Evolutionary conservation across 2,329 filamentous ascomycete genomes (phyloP), one percentile per base, ranked within the genome.

Genomic region (Fusarium subglutinans): DNA sequence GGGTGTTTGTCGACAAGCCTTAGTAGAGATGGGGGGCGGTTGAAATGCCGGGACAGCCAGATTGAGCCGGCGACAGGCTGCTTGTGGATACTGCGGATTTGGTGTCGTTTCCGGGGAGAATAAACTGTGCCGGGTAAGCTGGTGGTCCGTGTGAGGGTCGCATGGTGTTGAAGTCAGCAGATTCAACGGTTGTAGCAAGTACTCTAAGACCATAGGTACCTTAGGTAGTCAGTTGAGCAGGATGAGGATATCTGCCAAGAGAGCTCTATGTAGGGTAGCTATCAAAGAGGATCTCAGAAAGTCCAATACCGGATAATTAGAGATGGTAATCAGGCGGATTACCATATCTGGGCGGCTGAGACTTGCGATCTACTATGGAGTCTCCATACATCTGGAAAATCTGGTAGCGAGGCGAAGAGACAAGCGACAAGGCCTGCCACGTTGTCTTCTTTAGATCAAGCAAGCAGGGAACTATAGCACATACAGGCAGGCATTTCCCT

Each of bases 141-240:
- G 51, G 61, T 62, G 47, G 37, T 41, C 38, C 30, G 48, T 55
- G 61, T 51, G 54, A 72, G 69, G 72, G 71, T 77, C 71, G 73
- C 75, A 77, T 76, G 58, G 70, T 50, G 33, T 73, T 59, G 65
- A 66, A 78, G 73, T 76, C 77, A 78, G 72, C 74, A 76, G 77
- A 66, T 78, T 74, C 57, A 66, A 66, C 30, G 53, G 63, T 59
- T 22, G 69, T 53, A 53, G 54, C 65, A 38, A 62, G 63, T 53
- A 65, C 33, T 33, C 35, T 53, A 40, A 50, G 47, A 50, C 30
- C 43, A 57, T 51, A 68, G 26, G 26, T 35, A 35, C 33, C 33
- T 35, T 35, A 35, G 33, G 44, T 47, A 47, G 33, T 56, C 50
- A 54, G 47, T 41, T 63, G 57, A 48, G 38, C 35, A 50, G 53